Evolutionary conservation across 2,329 filamentous ascomycete genomes (phyloP).

Genomic region (Hymenotorrendiella dingleyae): DNA sequence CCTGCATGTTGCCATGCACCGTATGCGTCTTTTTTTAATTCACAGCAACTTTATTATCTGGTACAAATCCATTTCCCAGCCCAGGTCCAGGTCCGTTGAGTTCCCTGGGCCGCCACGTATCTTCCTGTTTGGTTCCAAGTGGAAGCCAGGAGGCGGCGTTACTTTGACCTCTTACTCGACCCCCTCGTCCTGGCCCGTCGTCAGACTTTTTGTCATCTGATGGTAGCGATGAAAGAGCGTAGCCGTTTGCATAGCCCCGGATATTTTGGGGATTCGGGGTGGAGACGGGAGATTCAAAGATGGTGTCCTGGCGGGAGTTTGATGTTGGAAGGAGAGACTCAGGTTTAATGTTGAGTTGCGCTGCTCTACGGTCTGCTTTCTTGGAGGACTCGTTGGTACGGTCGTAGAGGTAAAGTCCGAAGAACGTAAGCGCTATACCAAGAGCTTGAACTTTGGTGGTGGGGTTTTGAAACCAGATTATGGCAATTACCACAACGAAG

Average conservation of each 20-base stretch:
- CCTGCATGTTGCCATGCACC: too few relatives aligned
- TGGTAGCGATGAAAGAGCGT: constrained; percentile 31
- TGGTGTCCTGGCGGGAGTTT: constrained; percentile 8
- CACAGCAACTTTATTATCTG: constrained; percentile 6
- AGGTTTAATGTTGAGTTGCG: constrained; percentile 49
- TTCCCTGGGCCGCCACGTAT: constrained; percentile 59
- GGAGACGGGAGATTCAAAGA: constrained; percentile 31
- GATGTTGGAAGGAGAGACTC: constrained; percentile 26
- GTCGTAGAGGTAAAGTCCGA: constrained; percentile 94
- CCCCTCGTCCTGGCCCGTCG: constrained; percentile 47
- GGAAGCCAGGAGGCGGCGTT: constrained; percentile 62
- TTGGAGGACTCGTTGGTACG: constrained; percentile 81
- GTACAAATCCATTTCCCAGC: background rate
- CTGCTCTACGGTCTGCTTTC: constrained; percentile 77
- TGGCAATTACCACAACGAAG: constrained; percentile 90
- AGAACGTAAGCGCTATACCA: constrained; percentile 82
- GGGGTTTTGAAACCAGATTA: constrained; percentile 90
- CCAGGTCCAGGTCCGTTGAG: too few relatives aligned
- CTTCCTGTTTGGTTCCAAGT: constrained; percentile 77
- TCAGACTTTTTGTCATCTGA: constrained; percentile 36
- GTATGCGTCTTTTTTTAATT: too few relatives aligned
- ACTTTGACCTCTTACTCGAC: constrained; percentile 38
- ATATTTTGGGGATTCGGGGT: constrained; percentile 24
- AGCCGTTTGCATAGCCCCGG: constrained; percentile 40
- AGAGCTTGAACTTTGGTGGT: constrained; percentile 78